These are phyloP conservation scores for Ophiostoma australiae DNA, from an alignment of 2,329 filamentous ascomycete genomes.

Conservation along the genomic window DNA sequence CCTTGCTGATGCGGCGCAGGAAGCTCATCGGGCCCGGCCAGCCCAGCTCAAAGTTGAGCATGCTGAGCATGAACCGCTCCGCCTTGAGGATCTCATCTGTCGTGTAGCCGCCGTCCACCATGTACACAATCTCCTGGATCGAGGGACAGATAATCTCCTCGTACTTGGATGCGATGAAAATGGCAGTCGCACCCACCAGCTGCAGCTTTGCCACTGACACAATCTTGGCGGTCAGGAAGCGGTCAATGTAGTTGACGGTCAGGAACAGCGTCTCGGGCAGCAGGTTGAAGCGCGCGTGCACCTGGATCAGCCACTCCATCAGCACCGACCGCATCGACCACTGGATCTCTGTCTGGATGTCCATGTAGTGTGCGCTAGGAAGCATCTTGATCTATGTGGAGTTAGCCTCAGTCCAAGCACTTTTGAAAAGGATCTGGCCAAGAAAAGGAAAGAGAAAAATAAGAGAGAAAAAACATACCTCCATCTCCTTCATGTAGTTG, in stretches of 20 bases:
- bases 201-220: conserved; percentile 94
- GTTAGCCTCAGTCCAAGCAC: background rate
- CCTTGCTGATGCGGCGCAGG: conserved; percentile 92
- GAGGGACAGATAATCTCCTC: conserved; percentile 98
- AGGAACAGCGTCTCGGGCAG: conserved; percentile 94
- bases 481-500: conserved; percentile 79
- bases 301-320: conserved; percentile 97
- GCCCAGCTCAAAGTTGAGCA: conserved; percentile 91
- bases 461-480: conserved; percentile 47
- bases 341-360: conserved; percentile 91
- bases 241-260: conserved; percentile 93
- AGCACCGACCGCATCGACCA: conserved; percentile 98
- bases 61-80: conserved; percentile 95
- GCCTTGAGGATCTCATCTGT: conserved; percentile 93
- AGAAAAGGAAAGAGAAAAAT: conserved; percentile 43
- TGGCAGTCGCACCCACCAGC: conserved; percentile 89
- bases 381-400: conserved; percentile 42
- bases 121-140: conserved; percentile 91
- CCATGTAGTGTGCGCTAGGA: conserved; percentile 93
- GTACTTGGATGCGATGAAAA: conserved; percentile 95
- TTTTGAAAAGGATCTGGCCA: background rate
- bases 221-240: conserved; percentile 89
- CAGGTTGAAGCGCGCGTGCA: conserved; percentile 84
- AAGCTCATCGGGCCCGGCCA: conserved; percentile 99
- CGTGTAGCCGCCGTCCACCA: conserved; percentile 91